Evolutionary conservation across 2,329 filamentous ascomycete genomes (phyloP), one percentile per base, ranked within the genome.

Genomic region (Arthrobotrys sinensis): DNA sequence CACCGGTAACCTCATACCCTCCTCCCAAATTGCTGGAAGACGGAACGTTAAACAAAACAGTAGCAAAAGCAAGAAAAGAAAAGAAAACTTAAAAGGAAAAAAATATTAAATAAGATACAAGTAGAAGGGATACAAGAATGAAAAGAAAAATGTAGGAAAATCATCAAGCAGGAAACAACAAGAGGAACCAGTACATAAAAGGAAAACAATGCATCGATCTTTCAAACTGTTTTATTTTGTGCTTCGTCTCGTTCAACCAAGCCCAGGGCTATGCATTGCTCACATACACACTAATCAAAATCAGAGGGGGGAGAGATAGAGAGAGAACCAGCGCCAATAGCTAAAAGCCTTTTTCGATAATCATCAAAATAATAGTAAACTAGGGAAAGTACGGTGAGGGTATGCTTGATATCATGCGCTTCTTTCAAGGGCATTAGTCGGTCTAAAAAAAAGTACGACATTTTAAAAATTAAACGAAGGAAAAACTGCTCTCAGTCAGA

Each of bases 61-160:
- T 2, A 38, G 8, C n/a, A 38, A 38, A 38, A 12, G 36, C 2
- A 4, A 12, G 6, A 38, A 10, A 6, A 19, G 50, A 6, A 19
- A 7, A 53, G 34, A 10, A 53, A 53, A 34, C 50, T 10, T 10
- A 11, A 36, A 53, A 34, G 24, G n/a, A n/a, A 53, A 21, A 12
- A 52, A 43, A 60, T 60, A 60, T 60, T 60, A 60, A 28, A 60
- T 60, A 60, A 19, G 7, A 60, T 60, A 60, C 55, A 60, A 60
- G 19, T 7, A 12, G 32, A 57, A 57, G 11, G 50, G 11, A 12
- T 21, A 50, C 16, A 50, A 50, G 19, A 50, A 53, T 12, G 4
- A 57, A 12, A 19, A 4, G 24, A 45, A 45, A n/a, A n/a, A 45
- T 12, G 16, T 8, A 21, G 8, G 24, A 28, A 21, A n/a, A 40